Evolutionary conservation across 2,329 filamentous ascomycete genomes (phyloP).

Genomic region (Aciculosporium take): DNA sequence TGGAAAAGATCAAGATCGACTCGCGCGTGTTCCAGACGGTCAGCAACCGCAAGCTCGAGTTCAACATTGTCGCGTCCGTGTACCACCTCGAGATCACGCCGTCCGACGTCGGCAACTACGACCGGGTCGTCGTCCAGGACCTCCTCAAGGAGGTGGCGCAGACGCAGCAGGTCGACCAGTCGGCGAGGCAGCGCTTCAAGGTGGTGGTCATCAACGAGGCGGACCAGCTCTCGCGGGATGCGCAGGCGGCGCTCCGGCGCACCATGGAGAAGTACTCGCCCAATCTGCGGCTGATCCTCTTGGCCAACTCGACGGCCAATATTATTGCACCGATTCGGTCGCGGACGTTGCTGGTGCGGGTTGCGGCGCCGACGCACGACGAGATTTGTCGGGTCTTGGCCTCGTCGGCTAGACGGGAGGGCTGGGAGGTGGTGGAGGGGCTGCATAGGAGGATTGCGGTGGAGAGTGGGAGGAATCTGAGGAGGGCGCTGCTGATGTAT

Average conservation of each 20-base stretch:
- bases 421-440: constrained; percentile 61
- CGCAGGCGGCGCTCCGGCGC: constrained; percentile 81
- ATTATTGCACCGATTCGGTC: constrained; percentile 98
- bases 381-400: constrained; percentile 74
- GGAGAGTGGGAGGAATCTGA: constrained; percentile 81
- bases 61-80: constrained; percentile 94
- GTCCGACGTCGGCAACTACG: constrained; percentile 90
- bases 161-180: constrained; percentile 94
- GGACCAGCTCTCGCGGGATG: constrained; percentile 84
- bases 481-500: constrained; percentile 87
- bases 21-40: constrained; percentile 91
- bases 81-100: constrained; percentile 98
- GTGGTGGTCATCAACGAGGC: constrained; percentile 99
- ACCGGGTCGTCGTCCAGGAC: constrained; percentile 90
- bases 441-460: constrained; percentile 75
- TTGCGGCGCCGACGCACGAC: constrained; percentile 72
- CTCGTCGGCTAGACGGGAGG: constrained; percentile 59
- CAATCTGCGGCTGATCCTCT: constrained; percentile 76
- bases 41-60: constrained; percentile 93
- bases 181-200: constrained; percentile 87
- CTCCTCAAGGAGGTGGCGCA: constrained; percentile 95
- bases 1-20: constrained; percentile 99
- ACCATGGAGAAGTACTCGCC: constrained; percentile 99
- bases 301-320: constrained; percentile 93
- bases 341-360: constrained; percentile 78